A percentile compares a stretch with the other conserved stretches of the same genome.
These are phyloP conservation scores for Myotisia sp. DNA, from an alignment of 2,329 filamentous ascomycete genomes.

Conservation along the genomic window DNA sequence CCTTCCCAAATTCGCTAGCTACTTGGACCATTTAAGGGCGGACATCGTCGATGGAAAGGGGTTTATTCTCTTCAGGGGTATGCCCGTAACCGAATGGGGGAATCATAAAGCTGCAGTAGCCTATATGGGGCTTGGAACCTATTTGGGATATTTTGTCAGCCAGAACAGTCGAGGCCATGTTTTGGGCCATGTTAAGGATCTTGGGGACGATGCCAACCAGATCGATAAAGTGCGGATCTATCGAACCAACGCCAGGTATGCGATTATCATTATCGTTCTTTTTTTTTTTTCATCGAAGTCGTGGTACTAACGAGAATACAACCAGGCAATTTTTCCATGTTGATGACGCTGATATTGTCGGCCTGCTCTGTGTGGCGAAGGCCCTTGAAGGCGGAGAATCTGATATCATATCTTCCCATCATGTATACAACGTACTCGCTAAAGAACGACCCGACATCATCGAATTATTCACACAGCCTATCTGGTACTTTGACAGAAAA, in stretches of 20 bases:
- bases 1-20: slow-evolving; percentile 42
- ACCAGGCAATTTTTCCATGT: slow-evolving; percentile 66
- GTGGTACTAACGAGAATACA: not conserved
- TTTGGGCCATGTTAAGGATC: slow-evolving; percentile 77
- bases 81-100: slow-evolving; percentile 64
- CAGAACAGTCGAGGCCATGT: slow-evolving; percentile 79
- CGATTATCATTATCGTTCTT: not conserved
- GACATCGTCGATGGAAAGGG: slow-evolving; percentile 73
- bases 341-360: slow-evolving; percentile 71
- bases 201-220: slow-evolving; percentile 65
- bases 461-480: slow-evolving; percentile 56
- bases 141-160: slow-evolving; percentile 75
- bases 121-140: slow-evolving; percentile 80
- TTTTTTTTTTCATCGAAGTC: not conserved
- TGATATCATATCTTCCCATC: slow-evolving; percentile 63
- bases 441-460: slow-evolving; percentile 63
- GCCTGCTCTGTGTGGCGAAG: slow-evolving; percentile 64
- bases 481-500: slow-evolving; percentile 90
- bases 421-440: slow-evolving; percentile 70
- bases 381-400: slow-evolving; percentile 72
- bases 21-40: slow-evolving; percentile 43
- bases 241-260: slow-evolving; percentile 59
- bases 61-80: slow-evolving; percentile 77
- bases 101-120: slow-evolving; percentile 66
- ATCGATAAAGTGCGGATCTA: slow-evolving; percentile 85